Evolutionary conservation across 169 alveolate species (phyloP).

Genomic region (Plasmodium falciparum): DNA sequence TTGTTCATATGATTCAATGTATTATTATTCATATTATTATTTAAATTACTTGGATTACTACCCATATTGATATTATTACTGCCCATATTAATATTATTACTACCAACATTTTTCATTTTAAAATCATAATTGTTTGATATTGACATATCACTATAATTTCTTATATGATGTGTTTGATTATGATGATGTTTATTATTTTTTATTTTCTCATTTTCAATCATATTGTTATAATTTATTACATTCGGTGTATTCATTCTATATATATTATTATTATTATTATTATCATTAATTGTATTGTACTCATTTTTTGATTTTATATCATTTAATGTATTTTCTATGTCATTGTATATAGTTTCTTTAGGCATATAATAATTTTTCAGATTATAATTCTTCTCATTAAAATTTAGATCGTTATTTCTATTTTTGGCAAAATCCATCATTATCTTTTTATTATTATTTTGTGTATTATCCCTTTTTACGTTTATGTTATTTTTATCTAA

Average conservation of each 20-base stretch:
- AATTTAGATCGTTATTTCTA: neutral
- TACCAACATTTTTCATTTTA: neutral
- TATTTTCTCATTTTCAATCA: neutral
- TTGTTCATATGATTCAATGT: neutral
- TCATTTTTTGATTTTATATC: neutral
- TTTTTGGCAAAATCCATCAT: neutral
- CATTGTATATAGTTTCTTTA: neutral
- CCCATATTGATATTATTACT: neutral
- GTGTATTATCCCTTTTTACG: conserved; percentile 8
- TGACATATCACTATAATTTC: conserved; percentile 12
- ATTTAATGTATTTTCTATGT: neutral
- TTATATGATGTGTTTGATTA: conserved; percentile 1
- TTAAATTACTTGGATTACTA: too few species aligned
- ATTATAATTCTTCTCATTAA: neutral
- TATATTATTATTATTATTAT: neutral
- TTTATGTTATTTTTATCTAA: neutral
- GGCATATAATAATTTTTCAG: neutral
- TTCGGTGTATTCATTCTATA: neutral
- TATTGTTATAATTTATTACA: neutral
- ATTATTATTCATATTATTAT: neutral
- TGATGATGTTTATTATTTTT: conserved; percentile 4
- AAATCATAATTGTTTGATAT: conserved; percentile 2
- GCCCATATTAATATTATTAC: neutral
- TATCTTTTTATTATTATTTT: conserved; percentile 1
- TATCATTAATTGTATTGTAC: neutral